Percentiles rank a stretch among this genome's conserved stretches.
Conservation (phyloP, 176 grass and related monocot species). For the Triticum timopheevii region DNA sequence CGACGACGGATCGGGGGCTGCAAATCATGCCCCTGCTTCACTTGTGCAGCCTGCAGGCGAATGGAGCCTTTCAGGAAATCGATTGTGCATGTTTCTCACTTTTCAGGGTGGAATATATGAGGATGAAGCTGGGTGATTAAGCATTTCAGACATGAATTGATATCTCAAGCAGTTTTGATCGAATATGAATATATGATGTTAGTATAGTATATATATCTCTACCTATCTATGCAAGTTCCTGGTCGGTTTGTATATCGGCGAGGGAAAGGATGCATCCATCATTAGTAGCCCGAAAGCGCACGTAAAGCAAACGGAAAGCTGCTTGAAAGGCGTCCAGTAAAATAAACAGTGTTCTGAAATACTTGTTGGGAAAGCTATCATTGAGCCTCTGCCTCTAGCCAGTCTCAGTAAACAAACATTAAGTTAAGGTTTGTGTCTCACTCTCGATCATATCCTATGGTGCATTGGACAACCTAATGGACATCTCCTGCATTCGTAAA, state of each 20-base stretch:
- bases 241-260: slow-evolving; percentile 2
- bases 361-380: slow-evolving; percentile 37
- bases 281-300: slow-evolving; percentile 32
- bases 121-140: neutral
- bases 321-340: slow-evolving; percentile 36
- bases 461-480: slow-evolving; percentile 24
- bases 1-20: slow-evolving; percentile 6
- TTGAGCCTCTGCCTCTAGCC: slow-evolving; percentile 34
- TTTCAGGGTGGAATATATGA: neutral
- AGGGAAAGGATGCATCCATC: slow-evolving; percentile 37
- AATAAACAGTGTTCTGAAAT: slow-evolving; percentile 27
- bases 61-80: neutral
- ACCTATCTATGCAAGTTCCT: neutral
- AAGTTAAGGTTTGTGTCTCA: slow-evolving; percentile 32
- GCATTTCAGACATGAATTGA: neutral
- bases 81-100: neutral
- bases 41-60: slow-evolving; percentile 22
- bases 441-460: neutral
- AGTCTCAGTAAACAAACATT: slow-evolving; percentile 36
- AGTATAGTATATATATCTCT: neutral
- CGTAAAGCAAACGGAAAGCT: slow-evolving; percentile 41
- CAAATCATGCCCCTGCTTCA: slow-evolving; percentile 22
- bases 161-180: neutral
- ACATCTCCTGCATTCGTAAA: slow-evolving; percentile 34
- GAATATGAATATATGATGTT: neutral